Percentiles rank a stretch among this genome's conserved stretches.
These are phyloP conservation scores for Trametes maxima DNA, from an alignment of 768 basidiomycete genomes.

Conservation along the genomic window DNA sequence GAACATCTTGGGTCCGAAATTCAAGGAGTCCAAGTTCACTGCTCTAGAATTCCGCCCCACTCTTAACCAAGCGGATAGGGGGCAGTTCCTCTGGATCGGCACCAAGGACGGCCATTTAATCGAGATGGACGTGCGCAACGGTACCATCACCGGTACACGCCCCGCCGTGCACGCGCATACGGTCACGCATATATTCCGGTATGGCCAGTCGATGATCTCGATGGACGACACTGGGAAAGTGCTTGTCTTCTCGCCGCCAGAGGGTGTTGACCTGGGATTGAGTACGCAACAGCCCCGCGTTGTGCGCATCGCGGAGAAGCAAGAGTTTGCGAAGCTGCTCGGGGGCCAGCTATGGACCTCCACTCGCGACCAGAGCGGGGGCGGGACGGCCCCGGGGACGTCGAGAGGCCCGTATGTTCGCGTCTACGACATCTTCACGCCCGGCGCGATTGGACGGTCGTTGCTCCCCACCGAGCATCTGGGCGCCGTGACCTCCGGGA, in stretches of 20 bases:
- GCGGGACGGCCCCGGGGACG: constrained; percentile 37
- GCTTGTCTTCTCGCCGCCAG: constrained; percentile 62
- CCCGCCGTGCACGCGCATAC: constrained; percentile 64
- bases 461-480: constrained; percentile 68
- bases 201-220: constrained; percentile 70
- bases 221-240: constrained; percentile 87
- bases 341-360: constrained; percentile 86
- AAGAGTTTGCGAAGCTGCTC: constrained; percentile 75
- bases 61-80: constrained; percentile 47
- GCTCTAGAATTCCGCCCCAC: constrained; percentile 77
- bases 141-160: constrained; percentile 57
- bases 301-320: constrained; percentile 76
- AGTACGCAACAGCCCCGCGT: constrained; percentile 54
- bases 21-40: constrained; percentile 72
- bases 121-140: constrained; percentile 76
- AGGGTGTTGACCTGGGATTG: constrained; percentile 37
- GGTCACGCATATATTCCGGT: constrained; percentile 74
- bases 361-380: constrained; percentile 47
- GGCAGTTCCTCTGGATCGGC: constrained; percentile 79
- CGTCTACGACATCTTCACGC: constrained; percentile 74
- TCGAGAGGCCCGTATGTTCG: constrained; percentile 72
- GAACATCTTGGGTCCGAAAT: constrained; percentile 46
- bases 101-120: constrained; percentile 88
- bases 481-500: constrained; percentile 82
- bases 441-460: constrained; percentile 55